Percentiles rank a stretch among this genome's conserved stretches.
phyloP scores from a whole-genome alignment of 768 basidiomycete genomes.

The Tricholoma sp. region DNA sequence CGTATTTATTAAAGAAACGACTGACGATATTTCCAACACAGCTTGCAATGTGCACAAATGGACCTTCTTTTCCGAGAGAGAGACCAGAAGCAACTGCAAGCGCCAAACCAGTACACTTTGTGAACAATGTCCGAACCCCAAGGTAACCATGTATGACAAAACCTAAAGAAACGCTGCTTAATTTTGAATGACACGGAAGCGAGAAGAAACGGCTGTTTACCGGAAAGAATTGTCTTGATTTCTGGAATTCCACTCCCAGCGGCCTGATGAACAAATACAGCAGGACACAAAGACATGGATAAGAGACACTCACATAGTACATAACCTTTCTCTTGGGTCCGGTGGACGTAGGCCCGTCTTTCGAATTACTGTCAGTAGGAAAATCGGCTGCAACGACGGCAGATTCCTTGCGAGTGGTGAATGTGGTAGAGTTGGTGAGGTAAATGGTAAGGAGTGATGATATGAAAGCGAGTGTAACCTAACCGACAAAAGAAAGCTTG shows the following conservation, averaged over 20 bases:
- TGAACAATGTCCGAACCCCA: slow-evolving; percentile 83
- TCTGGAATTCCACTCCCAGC: slow-evolving; percentile 97
- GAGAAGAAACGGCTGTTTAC: slow-evolving; percentile 26
- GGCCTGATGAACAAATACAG: slow-evolving; percentile 42
- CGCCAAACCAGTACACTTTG: slow-evolving; percentile 85
- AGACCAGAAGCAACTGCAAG: slow-evolving; percentile 91
- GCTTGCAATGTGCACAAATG: slow-evolving; percentile 88
- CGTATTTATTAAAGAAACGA: slow-evolving; percentile 82
- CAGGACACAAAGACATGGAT: neutral
- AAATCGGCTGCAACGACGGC: slow-evolving; percentile 55
- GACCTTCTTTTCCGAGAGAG: slow-evolving; percentile 67
- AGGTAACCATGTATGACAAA: slow-evolving; percentile 98
- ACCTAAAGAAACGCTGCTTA: slow-evolving; percentile 36
- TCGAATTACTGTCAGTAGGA: slow-evolving; percentile 21
- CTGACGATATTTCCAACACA: slow-evolving; percentile 93
- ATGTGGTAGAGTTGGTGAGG: slow-evolving; percentile 85
- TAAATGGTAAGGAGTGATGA: slow-evolving; percentile 82
- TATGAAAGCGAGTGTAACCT: slow-evolving; percentile 69
- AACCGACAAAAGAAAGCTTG: neutral
- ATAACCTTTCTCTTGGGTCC: slow-evolving; percentile 58
- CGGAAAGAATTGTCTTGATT: slow-evolving; percentile 91
- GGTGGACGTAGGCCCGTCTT: slow-evolving; percentile 16
- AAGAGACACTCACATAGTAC: slow-evolving; percentile 64
- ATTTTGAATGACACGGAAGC: neutral
- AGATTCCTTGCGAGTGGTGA: slow-evolving; percentile 85